Conservation (phyloP, 2,329 filamentous ascomycete species). For the Colletotrichum lupini region DNA sequence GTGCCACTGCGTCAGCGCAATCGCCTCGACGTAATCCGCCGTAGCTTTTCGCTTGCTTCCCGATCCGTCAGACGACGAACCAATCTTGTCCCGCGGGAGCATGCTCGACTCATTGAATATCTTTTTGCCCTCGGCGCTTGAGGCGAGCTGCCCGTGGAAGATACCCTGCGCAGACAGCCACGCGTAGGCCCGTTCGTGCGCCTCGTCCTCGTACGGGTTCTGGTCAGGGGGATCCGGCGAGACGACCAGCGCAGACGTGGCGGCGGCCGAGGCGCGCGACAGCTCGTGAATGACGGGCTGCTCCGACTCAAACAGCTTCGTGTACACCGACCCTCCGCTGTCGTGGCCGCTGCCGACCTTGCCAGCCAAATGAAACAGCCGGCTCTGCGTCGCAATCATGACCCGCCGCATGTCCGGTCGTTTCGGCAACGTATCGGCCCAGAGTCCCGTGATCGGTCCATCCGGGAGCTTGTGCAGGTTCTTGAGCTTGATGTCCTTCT, state of each 20-base stretch:
- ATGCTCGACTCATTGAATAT: slow-evolving; percentile 85
- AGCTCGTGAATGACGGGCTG: slow-evolving; percentile 82
- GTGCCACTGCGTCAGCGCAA: slow-evolving; percentile 94
- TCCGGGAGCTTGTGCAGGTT: slow-evolving; percentile 84
- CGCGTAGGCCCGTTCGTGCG: slow-evolving; percentile 80
- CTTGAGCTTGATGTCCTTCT: slow-evolving; percentile 91
- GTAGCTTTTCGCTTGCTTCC: slow-evolving; percentile 70
- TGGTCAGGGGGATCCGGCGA: slow-evolving; percentile 78
- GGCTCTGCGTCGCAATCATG: slow-evolving; percentile 81
- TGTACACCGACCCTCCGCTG: slow-evolving; percentile 86
- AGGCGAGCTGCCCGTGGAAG: slow-evolving; percentile 83
- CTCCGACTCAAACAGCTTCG: slow-evolving; percentile 88
- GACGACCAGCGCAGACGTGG: slow-evolving; percentile 76
- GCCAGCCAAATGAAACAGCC: slow-evolving; percentile 84
- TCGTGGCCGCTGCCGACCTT: slow-evolving; percentile 81
- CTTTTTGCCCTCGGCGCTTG: slow-evolving; percentile 73
- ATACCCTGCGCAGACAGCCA: slow-evolving; percentile 92
- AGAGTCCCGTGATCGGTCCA: slow-evolving; percentile 85
- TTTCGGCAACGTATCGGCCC: slow-evolving; percentile 79
- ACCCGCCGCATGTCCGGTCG: slow-evolving; percentile 79
- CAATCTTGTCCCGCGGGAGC: slow-evolving; percentile 77
- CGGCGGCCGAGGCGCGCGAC: slow-evolving; percentile 65
- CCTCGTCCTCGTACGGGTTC: slow-evolving; percentile 64
- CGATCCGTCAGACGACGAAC: slow-evolving; percentile 18
- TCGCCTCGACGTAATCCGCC: slow-evolving; percentile 80